Conservation (phyloP, 495 filamentous ascomycete species). For the Penicillium ochrochloron region DNA sequence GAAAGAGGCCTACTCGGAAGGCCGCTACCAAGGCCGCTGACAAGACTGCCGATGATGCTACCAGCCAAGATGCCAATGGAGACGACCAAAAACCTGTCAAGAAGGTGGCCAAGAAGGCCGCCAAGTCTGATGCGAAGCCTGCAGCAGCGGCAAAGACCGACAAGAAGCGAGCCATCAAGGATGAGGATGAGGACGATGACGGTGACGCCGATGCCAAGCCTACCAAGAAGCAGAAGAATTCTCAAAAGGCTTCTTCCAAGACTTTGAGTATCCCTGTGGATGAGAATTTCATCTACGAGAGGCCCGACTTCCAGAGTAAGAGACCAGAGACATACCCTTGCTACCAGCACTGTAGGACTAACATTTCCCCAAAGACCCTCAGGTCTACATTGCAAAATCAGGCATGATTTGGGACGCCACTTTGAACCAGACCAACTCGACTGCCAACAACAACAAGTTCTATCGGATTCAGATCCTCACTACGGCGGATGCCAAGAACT, state of each 20-base stretch:
- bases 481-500: conserved; percentile 32
- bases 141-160: conserved; percentile 22
- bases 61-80: conserved; percentile 1
- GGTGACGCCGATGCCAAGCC: conserved; percentile 3
- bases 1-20: conserved; percentile 5
- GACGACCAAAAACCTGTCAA: background rate
- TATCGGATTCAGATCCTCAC: conserved; percentile 63
- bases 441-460: conserved; percentile 73
- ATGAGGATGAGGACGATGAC: conserved; percentile 11
- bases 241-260: conserved; percentile 46
- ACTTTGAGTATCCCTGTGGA: conserved; percentile 55
- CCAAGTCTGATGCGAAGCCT: conserved; percentile 15
- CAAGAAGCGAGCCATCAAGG: conserved; percentile 33
- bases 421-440: conserved; percentile 54
- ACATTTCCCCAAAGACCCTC: conserved; percentile 10
- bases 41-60: conserved; percentile 20
- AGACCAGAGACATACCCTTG: background rate
- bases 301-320: conserved; percentile 17
- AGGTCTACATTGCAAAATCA: conserved; percentile 66
- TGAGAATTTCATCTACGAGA: conserved; percentile 35
- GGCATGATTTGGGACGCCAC: conserved; percentile 67
- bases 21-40: background rate
- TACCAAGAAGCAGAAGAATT: conserved; percentile 48
- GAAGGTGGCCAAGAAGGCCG: conserved; percentile 18
- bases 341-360: background rate